Conservation (phyloP, 495 filamentous ascomycete genomes). For the Talaromyces borbonicus region DNA sequence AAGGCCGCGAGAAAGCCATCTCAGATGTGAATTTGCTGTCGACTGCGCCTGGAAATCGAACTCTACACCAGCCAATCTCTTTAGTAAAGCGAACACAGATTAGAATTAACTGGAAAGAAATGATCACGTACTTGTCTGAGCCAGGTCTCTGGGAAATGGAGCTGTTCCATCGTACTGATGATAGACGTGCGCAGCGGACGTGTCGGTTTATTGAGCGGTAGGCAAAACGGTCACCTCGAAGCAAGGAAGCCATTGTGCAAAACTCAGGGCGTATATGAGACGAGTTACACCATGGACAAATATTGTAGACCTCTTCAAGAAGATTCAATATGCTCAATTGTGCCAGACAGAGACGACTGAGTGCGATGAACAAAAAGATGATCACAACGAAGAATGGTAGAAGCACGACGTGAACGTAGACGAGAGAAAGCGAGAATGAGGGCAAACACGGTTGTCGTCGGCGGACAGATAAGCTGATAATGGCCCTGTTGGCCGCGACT, state of each 20-base stretch:
- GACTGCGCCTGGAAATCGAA: constrained; percentile 91
- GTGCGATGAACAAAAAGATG: background rate
- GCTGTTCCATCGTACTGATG: constrained; percentile 40
- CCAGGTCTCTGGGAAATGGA: constrained; percentile 60
- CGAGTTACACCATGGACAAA: background rate
- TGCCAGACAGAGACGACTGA: too few relatives aligned
- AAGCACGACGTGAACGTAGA: background rate
- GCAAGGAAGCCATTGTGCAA: constrained; percentile 16
- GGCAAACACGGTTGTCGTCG: constrained; percentile 27
- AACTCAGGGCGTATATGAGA: background rate
- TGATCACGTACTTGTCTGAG: constrained; percentile 47
- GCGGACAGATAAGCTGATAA: constrained; percentile 9
- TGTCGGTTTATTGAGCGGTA: background rate
- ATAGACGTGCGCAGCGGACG: background rate
- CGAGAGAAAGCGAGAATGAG: background rate
- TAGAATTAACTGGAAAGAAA: background rate
- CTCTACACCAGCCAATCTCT: constrained; percentile 31
- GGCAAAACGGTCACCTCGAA: constrained; percentile 9
- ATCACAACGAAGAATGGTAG: background rate
- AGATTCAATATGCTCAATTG: too few relatives aligned
- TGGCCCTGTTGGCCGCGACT: background rate
- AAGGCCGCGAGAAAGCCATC: constrained; percentile 65
- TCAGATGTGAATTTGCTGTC: constrained; percentile 81
- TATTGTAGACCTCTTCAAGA: background rate
- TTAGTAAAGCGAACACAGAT: background rate